Conservation (phyloP, 2,329 filamentous ascomycete genomes). For the Tricladium varicosporioides region DNA sequence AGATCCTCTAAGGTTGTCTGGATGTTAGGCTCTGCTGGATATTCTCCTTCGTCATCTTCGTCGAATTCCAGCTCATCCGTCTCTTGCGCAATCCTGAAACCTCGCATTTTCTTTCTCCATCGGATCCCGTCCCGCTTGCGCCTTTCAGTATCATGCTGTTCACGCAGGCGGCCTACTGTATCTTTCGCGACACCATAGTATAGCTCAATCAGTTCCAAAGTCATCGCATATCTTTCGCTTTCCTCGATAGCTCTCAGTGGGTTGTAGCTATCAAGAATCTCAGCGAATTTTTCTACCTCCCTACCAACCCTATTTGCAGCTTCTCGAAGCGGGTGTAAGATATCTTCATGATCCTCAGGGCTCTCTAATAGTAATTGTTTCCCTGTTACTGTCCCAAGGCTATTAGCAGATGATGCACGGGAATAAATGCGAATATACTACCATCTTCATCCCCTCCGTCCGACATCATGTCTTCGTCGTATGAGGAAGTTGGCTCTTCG, state of each 20-base stretch:
- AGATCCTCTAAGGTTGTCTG: conserved; percentile 47
- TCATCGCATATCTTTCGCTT: conserved; percentile 59
- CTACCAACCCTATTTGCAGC: conserved; percentile 69
- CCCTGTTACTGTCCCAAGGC: conserved; percentile 18
- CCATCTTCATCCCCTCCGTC: conserved; percentile 31
- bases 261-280: conserved; percentile 74
- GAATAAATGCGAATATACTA: conserved; percentile 3
- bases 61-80: conserved; percentile 40
- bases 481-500: conserved; percentile 32
- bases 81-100: conserved; percentile 29
- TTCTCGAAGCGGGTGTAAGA: conserved; percentile 58
- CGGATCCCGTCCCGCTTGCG: conserved; percentile 25
- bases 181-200: conserved; percentile 59
- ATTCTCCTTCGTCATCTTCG: conserved; percentile 53
- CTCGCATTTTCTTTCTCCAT: conserved; percentile 38
- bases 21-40: conserved; percentile 11
- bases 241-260: conserved; percentile 46
- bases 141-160: conserved; percentile 36
- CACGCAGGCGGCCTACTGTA: conserved; percentile 43
- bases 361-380: conserved; percentile 32
- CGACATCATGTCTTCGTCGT: conserved; percentile 32
- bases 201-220: conserved; percentile 65
- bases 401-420: not conserved
- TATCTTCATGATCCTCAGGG: conserved; percentile 42
- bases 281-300: conserved; percentile 85